Evolutionary conservation across 108 stramenopile genomes (phyloP).

Genomic region (Aurantiochytrium sp.): DNA sequence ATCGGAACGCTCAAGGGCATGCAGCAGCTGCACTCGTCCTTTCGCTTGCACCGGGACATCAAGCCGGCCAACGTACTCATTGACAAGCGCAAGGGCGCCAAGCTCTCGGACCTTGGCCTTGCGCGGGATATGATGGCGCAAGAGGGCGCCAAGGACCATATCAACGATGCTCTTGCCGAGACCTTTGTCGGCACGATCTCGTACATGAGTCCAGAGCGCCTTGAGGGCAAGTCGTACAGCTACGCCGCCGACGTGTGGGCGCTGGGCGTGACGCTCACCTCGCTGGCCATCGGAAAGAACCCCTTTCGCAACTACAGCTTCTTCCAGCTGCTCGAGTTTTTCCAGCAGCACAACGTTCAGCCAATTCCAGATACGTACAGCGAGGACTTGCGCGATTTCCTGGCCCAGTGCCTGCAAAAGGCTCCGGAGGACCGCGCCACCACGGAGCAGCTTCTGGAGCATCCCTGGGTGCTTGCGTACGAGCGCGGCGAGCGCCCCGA

Average conservation of each 20-base stretch:
- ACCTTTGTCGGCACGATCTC: slow-evolving; percentile 62
- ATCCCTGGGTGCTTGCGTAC: slow-evolving; percentile 40
- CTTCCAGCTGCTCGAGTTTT: slow-evolving; percentile 20
- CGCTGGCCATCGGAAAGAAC: neutral
- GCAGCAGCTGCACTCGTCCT: slow-evolving; percentile 39
- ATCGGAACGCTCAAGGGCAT: slow-evolving; percentile 38
- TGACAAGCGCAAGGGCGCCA: slow-evolving; percentile 36
- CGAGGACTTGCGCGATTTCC: slow-evolving; percentile 1
- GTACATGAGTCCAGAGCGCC: slow-evolving; percentile 65
- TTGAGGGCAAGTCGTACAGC: slow-evolving; percentile 55
- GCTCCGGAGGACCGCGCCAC: slow-evolving; percentile 42
- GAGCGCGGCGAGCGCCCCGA: neutral
- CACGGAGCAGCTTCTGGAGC: slow-evolving; percentile 47
- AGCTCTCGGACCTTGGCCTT: slow-evolving; percentile 55
- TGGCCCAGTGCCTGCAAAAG: slow-evolving; percentile 39
- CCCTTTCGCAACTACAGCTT: slow-evolving; percentile 7
- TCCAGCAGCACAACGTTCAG: neutral
- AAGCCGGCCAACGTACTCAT: slow-evolving; percentile 48
- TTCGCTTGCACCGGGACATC: slow-evolving; percentile 46
- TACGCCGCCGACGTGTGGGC: slow-evolving; percentile 35
- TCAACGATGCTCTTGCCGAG: slow-evolving; percentile 34
- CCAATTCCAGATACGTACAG: neutral
- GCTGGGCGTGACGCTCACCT: neutral
- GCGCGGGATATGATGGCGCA: slow-evolving; percentile 40
- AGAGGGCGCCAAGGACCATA: slow-evolving; percentile 11